phyloP scores from a whole-genome alignment of 2,329 filamentous ascomycete species.

The Colletotrichum cereale region DNA sequence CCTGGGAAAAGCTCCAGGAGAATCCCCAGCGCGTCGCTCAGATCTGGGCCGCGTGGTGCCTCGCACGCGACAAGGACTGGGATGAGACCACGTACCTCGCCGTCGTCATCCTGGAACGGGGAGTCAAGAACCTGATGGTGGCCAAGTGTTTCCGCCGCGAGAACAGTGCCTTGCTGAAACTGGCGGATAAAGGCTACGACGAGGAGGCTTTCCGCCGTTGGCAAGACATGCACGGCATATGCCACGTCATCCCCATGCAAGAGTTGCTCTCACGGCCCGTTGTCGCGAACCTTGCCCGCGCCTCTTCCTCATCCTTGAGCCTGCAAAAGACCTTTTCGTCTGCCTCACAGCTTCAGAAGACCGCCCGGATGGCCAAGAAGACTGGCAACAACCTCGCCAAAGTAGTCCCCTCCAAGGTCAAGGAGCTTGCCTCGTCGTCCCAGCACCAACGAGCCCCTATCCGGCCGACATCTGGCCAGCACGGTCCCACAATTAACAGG shows the following conservation, averaged over 20 bases:
- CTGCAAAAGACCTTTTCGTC: background rate
- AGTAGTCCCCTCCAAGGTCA: background rate
- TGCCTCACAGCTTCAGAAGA: background rate
- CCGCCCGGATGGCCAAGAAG: background rate
- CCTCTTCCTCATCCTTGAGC: background rate
- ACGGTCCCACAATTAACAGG: no score
- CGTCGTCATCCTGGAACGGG: conserved; percentile 3
- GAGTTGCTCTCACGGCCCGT: conserved; percentile 11
- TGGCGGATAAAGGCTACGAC: background rate
- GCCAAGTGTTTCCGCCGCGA: conserved; percentile 16
- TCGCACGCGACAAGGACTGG: conserved; percentile 5
- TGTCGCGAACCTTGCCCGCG: background rate
- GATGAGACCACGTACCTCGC: conserved; percentile 19
- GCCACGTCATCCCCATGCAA: conserved; percentile 17
- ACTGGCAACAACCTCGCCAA: background rate
- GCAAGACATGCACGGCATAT: conserved; percentile 25
- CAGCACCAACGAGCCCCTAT: background rate
- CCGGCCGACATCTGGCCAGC: background rate
- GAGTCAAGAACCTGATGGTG: conserved; percentile 2
- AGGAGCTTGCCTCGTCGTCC: background rate
- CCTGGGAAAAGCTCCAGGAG: background rate
- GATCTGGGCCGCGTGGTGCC: conserved; percentile 34
- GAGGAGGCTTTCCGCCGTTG: conserved; percentile 6
- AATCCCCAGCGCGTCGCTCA: background rate
- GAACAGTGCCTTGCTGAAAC: background rate